Base-by-base conservation (phyloP, 177 flowering plant species). In the Vitis hybrid region DNA sequence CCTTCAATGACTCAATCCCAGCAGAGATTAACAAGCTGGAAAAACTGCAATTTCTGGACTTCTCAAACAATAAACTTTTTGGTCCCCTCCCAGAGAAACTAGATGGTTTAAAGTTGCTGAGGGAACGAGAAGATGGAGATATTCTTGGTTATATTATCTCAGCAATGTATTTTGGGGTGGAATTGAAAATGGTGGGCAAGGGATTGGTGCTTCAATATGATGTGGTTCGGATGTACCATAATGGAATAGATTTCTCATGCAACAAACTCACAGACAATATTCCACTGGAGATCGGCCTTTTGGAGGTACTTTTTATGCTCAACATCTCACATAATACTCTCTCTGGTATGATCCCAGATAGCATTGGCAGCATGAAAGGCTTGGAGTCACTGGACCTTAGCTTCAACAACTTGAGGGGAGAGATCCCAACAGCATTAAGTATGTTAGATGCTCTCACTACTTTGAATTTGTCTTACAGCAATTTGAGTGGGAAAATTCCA, bases 401-500 rank as follows among this genome's bases (percentile, higher is more conserved):
- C 26, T 71, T 66, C 64, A 75, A 71, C 73, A 10, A 52, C 74
- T 26, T 3, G 30, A 26, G 30, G 30, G 5, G 30, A 26, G 30
- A 26, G 30, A 26, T 26, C 5, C 30, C 78, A 26, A 10, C 2
- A 18, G 17, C 60, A 19, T 30, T 70, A 40, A 21, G 71, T 55
- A 49, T 32, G 5, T 66, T 77, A 45, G 74, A 70, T 64, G 54
- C 6, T 60, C 74, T 62, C 11, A 13, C 45, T n/a, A 1, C 0
- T 10, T 15, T 77, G n/a, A 70, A 74, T 54, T 58, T 77, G 13
- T 77, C 77, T 9, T 62, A 70, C 40, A 77, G 63, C 52, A 70
- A 62, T 62, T 73, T 77, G 68, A 77, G 74, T 34, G 77, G 80
- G 15, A 40, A 56, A 30, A 56, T 75, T 66, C 78, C 78, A 49